Percentiles rank a stretch among this genome's conserved stretches.
phyloP scores from a whole-genome alignment of 2,329 filamentous ascomycete genomes.

The Pochonia chlamydosporia region DNA sequence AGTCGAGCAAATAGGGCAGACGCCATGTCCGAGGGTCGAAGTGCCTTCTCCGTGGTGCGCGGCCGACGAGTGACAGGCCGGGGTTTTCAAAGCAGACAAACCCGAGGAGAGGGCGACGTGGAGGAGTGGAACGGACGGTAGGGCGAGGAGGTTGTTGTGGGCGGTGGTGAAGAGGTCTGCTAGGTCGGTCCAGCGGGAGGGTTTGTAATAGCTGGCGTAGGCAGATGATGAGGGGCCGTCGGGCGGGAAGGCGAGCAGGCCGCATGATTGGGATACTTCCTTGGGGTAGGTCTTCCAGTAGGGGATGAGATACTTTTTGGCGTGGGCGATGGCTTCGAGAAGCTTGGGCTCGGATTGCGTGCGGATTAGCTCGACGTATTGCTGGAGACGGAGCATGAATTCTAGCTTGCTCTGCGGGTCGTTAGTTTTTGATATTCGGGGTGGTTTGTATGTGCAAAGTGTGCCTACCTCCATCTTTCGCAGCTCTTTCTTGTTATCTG shows the following conservation, averaged over 20 bases:
- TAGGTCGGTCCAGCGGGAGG: constrained; percentile 67
- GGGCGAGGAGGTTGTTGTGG: constrained; percentile 77
- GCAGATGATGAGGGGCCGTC: constrained; percentile 33
- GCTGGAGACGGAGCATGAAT: constrained; percentile 87
- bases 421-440: constrained; percentile 3
- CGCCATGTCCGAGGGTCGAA: constrained; percentile 57
- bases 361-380: constrained; percentile 88
- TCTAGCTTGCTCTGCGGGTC: constrained; percentile 69
- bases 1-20: constrained; percentile 93
- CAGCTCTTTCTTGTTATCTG: constrained; percentile 86
- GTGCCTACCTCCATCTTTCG: constrained; percentile 71
- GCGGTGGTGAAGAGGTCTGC: constrained; percentile 77
- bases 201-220: constrained; percentile 61
- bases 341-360: constrained; percentile 57
- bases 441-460: constrained; percentile 2
- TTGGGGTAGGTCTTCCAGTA: constrained; percentile 63
- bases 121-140: constrained; percentile 77
- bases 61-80: constrained; percentile 73
- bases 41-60: constrained; percentile 29
- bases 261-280: constrained; percentile 68
- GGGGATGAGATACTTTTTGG: constrained; percentile 71
- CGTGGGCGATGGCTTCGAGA: constrained; percentile 73
- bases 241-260: constrained; percentile 69
- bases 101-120: constrained; percentile 88
- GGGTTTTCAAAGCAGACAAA: constrained; percentile 91